phyloP scores from a whole-genome alignment of 2,329 filamentous ascomycete genomes.

The Pyrenophora seminiperda region DNA sequence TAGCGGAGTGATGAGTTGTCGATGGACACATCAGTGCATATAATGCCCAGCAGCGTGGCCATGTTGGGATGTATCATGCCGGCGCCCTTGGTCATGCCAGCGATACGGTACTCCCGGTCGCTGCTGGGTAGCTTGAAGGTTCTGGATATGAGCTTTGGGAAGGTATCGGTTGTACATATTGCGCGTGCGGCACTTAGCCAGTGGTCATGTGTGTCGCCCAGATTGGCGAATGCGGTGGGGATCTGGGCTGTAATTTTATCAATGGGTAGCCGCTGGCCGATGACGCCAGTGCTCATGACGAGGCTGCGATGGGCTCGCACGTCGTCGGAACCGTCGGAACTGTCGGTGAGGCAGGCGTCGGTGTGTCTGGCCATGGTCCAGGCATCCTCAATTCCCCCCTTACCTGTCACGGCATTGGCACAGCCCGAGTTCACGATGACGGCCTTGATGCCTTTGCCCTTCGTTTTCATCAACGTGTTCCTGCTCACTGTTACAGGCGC shows the following conservation, averaged over 20 bases:
- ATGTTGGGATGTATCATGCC: slow-evolving; percentile 99
- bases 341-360: slow-evolving; percentile 64
- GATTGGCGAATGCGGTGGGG: slow-evolving; percentile 71
- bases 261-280: slow-evolving; percentile 91
- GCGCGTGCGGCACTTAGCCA: slow-evolving; percentile 87
- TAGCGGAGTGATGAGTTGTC: slow-evolving; percentile 68
- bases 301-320: slow-evolving; percentile 67
- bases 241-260: slow-evolving; percentile 85
- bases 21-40: slow-evolving; percentile 90
- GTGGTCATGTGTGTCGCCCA: slow-evolving; percentile 77
- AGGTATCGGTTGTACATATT: slow-evolving; percentile 98
- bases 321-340: slow-evolving; percentile 46
- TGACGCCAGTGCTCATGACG: slow-evolving; percentile 98
- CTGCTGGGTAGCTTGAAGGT: slow-evolving; percentile 84
- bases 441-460: slow-evolving; percentile 73
- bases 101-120: slow-evolving; percentile 78
- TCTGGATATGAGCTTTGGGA: slow-evolving; percentile 89
- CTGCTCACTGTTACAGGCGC: slow-evolving; percentile 88
- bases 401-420: slow-evolving; percentile 95
- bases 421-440: slow-evolving; percentile 95
- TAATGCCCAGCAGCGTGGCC: slow-evolving; percentile 89
- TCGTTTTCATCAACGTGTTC: slow-evolving; percentile 68
- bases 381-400: slow-evolving; percentile 86
- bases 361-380: slow-evolving; percentile 79
- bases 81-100: slow-evolving; percentile 95